Evolutionary conservation across 2,329 filamentous ascomycete species (phyloP).

Genomic region (Pseudopyrenochaeta lycopersici): DNA sequence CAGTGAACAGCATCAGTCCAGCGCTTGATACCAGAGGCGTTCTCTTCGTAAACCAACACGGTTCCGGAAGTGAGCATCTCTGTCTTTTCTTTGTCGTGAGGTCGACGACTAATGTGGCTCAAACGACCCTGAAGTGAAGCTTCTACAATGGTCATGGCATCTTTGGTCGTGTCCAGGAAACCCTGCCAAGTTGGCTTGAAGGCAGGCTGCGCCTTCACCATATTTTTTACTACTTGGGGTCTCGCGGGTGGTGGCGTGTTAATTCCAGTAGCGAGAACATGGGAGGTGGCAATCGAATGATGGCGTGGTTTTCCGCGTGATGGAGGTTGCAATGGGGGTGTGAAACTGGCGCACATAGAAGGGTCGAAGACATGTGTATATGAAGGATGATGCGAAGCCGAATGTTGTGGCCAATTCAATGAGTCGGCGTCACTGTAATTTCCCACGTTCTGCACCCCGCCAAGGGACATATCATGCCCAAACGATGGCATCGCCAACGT

Average conservation of each 20-base stretch:
- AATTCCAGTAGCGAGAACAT: constrained; percentile 30
- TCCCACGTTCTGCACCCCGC: constrained; percentile 44
- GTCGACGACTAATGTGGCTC: constrained; percentile 82
- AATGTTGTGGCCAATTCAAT: constrained; percentile 43
- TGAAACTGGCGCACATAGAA: constrained; percentile 38
- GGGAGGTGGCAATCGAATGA: constrained; percentile 43
- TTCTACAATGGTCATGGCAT: constrained; percentile 83
- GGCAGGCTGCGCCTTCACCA: constrained; percentile 49
- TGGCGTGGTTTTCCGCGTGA: constrained; percentile 35
- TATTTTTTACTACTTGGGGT: constrained; percentile 34
- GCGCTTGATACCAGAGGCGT: constrained; percentile 88
- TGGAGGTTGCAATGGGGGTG: constrained; percentile 29
- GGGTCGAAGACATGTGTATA: constrained; percentile 43
- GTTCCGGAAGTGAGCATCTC: constrained; percentile 83
- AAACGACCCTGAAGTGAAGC: constrained; percentile 75
- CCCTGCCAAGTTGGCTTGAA: constrained; percentile 73
- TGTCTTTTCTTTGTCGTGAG: constrained; percentile 83
- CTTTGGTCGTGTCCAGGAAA: constrained; percentile 72
- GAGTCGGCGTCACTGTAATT: constrained; percentile 40
- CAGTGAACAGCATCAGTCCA: constrained; percentile 94
- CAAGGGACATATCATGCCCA: constrained; percentile 43
- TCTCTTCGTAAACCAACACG: constrained; percentile 92
- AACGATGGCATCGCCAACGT: constrained; percentile 48
- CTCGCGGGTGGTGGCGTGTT: constrained; percentile 41
- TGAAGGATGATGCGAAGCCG: constrained; percentile 29